Evolutionary conservation across 805 yeast species (phyloP), one percentile per base, ranked within the genome.

Genomic region (Maudiozyma barnettii): DNA sequence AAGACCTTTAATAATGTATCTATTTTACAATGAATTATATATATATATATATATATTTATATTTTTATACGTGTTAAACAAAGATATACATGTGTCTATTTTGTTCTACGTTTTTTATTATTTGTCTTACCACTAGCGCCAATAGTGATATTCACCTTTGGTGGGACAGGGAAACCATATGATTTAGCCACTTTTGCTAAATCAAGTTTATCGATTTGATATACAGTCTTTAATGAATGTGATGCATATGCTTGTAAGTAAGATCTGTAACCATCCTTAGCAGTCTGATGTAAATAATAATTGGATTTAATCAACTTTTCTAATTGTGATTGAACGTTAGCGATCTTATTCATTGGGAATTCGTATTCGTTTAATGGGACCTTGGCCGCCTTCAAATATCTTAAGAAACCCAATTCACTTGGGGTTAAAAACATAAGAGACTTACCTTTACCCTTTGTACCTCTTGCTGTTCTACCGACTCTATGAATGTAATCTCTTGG

Each of bases 391-490:
- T 93, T 93, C 64, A 93, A 77, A 66, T 93, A 93, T 60, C 98
- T 78, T 64, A 93, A 70, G 72, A 93, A 93, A 2, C 99, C 99
- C 44, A 93, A 76, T 69, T 93, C 99, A 39, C 79, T 80, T 40
- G 99, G 99, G 8, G 91, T 82, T 65, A 93, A 75, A 67, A 93
- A 93, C 98, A 93, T 90, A 52, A 93, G 73, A 9, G 96, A 87
- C 68, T 82, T 86, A 59, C 99, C 99, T 63, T 82, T 82, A 48
- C 96, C 98, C 43, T 77, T 63, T 12, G 84, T 78, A 54, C 95
- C 95, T 74, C 99, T 83, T 35, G 99, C 99, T 23, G 99, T 93
- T 75, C 99, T 83, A 55, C 99, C 99, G 35, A 93, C 99, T 69
- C 99, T 81, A 72, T 93, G 99, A 57, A 93, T 93, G 67, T 93